These are phyloP conservation scores for Asterophora parasitica DNA, from an alignment of 768 basidiomycete genomes.

Conservation along the genomic window DNA sequence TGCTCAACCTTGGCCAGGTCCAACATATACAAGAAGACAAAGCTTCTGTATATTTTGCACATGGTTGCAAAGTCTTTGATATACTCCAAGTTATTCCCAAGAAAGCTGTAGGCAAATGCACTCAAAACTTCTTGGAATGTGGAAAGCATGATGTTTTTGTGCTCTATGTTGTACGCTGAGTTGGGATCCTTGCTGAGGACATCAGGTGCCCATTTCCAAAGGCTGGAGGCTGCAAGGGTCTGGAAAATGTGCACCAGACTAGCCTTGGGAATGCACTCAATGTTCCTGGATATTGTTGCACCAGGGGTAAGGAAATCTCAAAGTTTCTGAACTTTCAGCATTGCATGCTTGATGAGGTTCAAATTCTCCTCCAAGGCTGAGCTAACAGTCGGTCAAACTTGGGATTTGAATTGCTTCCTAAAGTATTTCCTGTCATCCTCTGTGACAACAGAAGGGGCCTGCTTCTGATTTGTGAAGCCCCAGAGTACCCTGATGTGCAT, in stretches of 20 bases:
- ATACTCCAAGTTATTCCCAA: no score
- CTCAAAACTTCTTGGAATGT: no score
- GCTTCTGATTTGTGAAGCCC: slow-evolving; percentile 10
- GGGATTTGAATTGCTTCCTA: neutral
- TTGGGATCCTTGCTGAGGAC: slow-evolving; percentile 8
- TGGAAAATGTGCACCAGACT: slow-evolving; percentile 7
- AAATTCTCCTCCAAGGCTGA: slow-evolving; percentile 2
- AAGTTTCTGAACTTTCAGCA: neutral
- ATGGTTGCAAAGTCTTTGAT: slow-evolving; percentile 9
- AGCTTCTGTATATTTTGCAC: slow-evolving; percentile 9
- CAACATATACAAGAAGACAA: no score
- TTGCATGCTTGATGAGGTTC: neutral
- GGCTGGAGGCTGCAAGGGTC: slow-evolving; percentile 7
- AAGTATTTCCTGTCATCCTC: slow-evolving; percentile 1
- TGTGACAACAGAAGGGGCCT: slow-evolving; percentile 9
- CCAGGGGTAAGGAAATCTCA: neutral
- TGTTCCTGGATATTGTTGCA: slow-evolving; percentile 1
- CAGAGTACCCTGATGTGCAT: slow-evolving; percentile 12
- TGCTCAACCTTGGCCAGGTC: no score
- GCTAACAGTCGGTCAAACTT: slow-evolving; percentile 1
- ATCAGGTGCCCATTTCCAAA: slow-evolving; percentile 13
- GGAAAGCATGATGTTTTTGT: slow-evolving; percentile 14
- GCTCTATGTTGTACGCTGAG: slow-evolving; percentile 14
- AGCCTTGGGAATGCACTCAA: slow-evolving; percentile 2
- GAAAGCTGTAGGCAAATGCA: no score